Evolutionary conservation across 2,329 filamentous ascomycete species (phyloP).

Genomic region (Sporothrix euskadiensis): DNA sequence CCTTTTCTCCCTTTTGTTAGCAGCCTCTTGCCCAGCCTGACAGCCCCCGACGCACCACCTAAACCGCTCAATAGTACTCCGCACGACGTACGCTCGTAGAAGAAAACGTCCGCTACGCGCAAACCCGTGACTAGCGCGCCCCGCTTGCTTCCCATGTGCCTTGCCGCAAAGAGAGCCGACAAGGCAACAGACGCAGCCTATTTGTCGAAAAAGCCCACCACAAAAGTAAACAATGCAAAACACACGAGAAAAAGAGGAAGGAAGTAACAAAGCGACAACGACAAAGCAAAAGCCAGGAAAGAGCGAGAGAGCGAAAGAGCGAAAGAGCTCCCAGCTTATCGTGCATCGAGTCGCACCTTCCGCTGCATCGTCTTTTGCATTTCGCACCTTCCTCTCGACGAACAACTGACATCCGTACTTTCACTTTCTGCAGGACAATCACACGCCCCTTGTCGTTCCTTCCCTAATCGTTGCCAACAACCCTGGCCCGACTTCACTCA

Average conservation of each 20-base stretch:
- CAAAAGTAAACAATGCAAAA: slow-evolving; percentile 27
- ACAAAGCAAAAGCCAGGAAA: not conserved
- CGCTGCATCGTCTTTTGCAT: not conserved
- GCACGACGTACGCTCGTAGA: not conserved
- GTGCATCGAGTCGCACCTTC: not conserved
- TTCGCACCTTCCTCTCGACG: not conserved
- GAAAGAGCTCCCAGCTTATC: not conserved
- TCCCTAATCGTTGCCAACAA: not conserved
- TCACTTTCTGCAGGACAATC: slow-evolving; percentile 7
- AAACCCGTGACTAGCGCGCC: slow-evolving; percentile 16
- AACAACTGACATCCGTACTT: not conserved
- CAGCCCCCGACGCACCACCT: not conserved
- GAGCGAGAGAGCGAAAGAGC: not conserved
- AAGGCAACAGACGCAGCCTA: slow-evolving; percentile 5
- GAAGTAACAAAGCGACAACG: slow-evolving; percentile 1
- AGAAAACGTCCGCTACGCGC: slow-evolving; percentile 18
- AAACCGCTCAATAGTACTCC: not conserved
- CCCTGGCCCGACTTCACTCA: not conserved
- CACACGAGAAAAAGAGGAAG: slow-evolving; percentile 11
- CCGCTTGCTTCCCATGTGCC: slow-evolving; percentile 22
- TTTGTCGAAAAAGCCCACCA: slow-evolving; percentile 6
- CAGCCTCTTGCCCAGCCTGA: not conserved
- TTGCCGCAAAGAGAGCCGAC: not conserved
- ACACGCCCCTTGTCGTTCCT: not conserved
- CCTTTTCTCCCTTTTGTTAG: not conserved